Conservation (phyloP, 2,329 filamentous ascomycete genomes). For the Colletotrichum theobromicola region DNA sequence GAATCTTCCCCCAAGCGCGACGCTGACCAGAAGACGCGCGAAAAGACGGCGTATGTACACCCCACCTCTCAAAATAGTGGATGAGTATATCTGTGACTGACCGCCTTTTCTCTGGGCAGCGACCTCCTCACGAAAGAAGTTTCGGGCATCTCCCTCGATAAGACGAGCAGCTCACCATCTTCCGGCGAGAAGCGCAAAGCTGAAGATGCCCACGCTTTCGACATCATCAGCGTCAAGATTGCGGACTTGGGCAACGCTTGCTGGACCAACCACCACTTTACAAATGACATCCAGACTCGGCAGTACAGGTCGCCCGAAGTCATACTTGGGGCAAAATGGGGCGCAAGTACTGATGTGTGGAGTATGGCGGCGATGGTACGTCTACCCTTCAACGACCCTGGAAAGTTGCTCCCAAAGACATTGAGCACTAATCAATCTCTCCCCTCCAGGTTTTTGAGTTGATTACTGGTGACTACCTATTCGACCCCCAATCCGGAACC, state of each 20-base stretch:
- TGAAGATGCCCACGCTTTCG: constrained; percentile 62
- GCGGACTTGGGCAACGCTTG: constrained; percentile 97
- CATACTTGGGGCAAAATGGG: constrained; percentile 96
- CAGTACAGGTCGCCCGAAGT: constrained; percentile 98
- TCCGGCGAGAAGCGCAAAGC: constrained; percentile 66
- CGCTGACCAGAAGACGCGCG: constrained; percentile 80
- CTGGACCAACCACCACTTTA: constrained; percentile 99
- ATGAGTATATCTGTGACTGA: background rate
- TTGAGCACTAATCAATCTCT: background rate
- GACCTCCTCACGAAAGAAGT: constrained; percentile 92
- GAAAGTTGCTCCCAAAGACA: background rate
- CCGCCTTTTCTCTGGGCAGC: constrained; percentile 46
- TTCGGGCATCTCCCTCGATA: constrained; percentile 92
- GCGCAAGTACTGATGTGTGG: constrained; percentile 99
- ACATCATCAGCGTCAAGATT: constrained; percentile 98
- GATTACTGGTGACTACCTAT: constrained; percentile 97
- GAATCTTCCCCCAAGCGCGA: constrained; percentile 54
- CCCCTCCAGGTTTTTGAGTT: constrained; percentile 83
- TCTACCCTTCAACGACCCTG: background rate
- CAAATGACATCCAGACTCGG: constrained; percentile 97
- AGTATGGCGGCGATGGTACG: constrained; percentile 99
- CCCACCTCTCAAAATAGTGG: background rate
- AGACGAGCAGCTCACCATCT: constrained; percentile 58
- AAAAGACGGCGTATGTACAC: constrained; percentile 86
- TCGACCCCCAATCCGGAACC: constrained; percentile 96